A percentile compares a stretch with the other conserved stretches of the same genome.
Conservation (phyloP, 2,329 filamentous ascomycete species). For the Sarocladium oryzae region DNA sequence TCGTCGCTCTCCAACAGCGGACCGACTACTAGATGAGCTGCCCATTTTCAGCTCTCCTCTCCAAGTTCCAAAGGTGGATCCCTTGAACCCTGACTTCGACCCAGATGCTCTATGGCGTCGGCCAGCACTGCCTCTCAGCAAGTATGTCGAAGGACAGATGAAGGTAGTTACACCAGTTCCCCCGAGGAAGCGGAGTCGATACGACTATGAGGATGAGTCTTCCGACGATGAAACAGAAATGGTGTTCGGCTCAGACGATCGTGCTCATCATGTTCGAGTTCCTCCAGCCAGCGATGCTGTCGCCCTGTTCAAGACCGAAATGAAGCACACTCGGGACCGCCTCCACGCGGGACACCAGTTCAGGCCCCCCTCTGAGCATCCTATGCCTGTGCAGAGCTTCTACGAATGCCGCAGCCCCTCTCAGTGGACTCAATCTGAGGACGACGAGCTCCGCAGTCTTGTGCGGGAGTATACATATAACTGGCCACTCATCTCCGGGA, state of each 20-base stretch:
- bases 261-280: conserved; percentile 41
- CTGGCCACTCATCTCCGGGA: conserved; percentile 87
- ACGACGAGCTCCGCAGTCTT: conserved; percentile 77
- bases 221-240: conserved; percentile 45
- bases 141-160: conserved; percentile 77
- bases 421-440: conserved; percentile 85
- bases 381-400: conserved; percentile 85
- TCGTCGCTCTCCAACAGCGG: conserved; percentile 64
- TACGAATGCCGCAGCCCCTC: conserved; percentile 83
- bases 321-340: conserved; percentile 82
- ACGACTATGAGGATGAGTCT: conserved; percentile 69
- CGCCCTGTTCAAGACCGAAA: conserved; percentile 82
- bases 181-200: conserved; percentile 73
- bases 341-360: conserved; percentile 90
- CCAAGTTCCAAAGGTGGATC: conserved; percentile 50
- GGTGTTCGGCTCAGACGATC: conserved; percentile 24
- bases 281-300: conserved; percentile 68
- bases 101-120: conserved; percentile 69
- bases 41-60: conserved; percentile 69
- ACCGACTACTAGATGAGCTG: conserved; percentile 72
- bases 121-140: conserved; percentile 77
- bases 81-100: conserved; percentile 50
- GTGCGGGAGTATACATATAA: conserved; percentile 96
- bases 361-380: conserved; percentile 81
- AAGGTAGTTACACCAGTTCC: conserved; percentile 59